phyloP scores from a whole-genome alignment of 345 rosid genomes.

The Pelargonium nanum region DNA sequence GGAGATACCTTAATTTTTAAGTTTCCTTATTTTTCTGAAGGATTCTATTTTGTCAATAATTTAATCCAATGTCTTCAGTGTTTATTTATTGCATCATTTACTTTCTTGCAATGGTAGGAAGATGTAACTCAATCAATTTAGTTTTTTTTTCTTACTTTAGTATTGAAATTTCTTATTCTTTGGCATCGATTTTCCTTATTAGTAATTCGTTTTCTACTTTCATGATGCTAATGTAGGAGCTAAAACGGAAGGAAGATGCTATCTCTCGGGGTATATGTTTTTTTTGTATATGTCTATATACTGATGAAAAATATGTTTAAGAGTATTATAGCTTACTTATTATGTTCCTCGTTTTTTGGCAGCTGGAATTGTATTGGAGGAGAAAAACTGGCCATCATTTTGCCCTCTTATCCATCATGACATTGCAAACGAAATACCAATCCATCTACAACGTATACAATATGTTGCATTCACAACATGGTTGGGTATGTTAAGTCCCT shows the following conservation, averaged over 20 bases:
- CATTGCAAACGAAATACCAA: conserved; percentile 83
- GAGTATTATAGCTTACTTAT: conserved; percentile 3
- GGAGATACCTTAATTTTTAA: background rate
- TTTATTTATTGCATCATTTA: background rate
- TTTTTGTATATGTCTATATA: background rate
- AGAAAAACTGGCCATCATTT: conserved; percentile 93
- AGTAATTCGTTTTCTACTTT: conserved; percentile 5
- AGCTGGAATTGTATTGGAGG: conserved; percentile 93
- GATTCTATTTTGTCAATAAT: background rate
- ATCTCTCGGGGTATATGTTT: conserved; percentile 38
- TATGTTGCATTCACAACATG: conserved; percentile 87
- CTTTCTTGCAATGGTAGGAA: background rate
- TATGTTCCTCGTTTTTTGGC: conserved; percentile 24
- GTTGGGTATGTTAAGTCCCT: conserved; percentile 46
- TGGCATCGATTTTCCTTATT: too few relatives aligned
- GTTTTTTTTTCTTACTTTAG: background rate
- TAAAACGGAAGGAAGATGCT: conserved; percentile 85
- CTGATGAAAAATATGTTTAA: background rate
- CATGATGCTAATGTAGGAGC: conserved; percentile 43
- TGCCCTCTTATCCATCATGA: conserved; percentile 94
- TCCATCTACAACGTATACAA: conserved; percentile 73
- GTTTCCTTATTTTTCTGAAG: background rate
- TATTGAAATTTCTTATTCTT: conserved; percentile 3
- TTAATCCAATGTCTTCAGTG: background rate
- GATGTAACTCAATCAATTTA: background rate